Evolutionary conservation across 805 yeast genomes (phyloP).

Genomic region (Wickerhamiella occidentalis): DNA sequence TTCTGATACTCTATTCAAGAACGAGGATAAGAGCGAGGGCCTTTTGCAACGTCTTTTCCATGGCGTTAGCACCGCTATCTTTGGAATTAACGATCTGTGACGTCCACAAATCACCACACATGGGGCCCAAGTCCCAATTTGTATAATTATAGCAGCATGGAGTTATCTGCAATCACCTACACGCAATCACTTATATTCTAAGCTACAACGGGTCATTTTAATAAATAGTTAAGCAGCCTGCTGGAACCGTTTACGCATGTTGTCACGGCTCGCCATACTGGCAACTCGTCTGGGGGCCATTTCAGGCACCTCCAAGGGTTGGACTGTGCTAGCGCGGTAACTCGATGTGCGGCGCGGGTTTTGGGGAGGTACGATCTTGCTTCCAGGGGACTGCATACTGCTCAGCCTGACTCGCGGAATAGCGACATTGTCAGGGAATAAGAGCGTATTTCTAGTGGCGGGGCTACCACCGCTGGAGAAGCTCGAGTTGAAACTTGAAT

Average conservation of each 20-base stretch:
- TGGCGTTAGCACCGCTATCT: conserved; percentile 3
- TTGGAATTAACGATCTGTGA: conserved; percentile 1
- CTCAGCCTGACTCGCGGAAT: conserved; percentile 2
- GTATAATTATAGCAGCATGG: background rate
- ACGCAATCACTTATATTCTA: too few relatives aligned
- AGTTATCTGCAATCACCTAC: background rate
- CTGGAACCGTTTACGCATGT: conserved; percentile 6
- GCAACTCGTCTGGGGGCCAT: conserved; percentile 11
- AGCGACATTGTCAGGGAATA: background rate
- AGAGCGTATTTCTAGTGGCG: background rate
- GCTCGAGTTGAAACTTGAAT: background rate
- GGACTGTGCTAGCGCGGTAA: conserved; percentile 1
- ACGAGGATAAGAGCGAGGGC: background rate
- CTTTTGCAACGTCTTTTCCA: background rate
- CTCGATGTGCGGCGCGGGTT: conserved; percentile 10
- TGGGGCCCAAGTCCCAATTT: too few relatives aligned
- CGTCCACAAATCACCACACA: background rate
- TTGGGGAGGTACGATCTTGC: conserved; percentile 1
- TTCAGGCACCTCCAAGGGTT: conserved; percentile 4
- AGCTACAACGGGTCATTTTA: background rate
- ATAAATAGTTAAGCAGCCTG: background rate
- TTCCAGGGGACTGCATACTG: background rate
- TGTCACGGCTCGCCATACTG: conserved; percentile 8
- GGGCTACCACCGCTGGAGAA: background rate
- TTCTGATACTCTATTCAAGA: background rate